These are phyloP conservation scores for Teratosphaeria nubilosa DNA, from an alignment of 2,329 filamentous ascomycete species.

Conservation along the genomic window DNA sequence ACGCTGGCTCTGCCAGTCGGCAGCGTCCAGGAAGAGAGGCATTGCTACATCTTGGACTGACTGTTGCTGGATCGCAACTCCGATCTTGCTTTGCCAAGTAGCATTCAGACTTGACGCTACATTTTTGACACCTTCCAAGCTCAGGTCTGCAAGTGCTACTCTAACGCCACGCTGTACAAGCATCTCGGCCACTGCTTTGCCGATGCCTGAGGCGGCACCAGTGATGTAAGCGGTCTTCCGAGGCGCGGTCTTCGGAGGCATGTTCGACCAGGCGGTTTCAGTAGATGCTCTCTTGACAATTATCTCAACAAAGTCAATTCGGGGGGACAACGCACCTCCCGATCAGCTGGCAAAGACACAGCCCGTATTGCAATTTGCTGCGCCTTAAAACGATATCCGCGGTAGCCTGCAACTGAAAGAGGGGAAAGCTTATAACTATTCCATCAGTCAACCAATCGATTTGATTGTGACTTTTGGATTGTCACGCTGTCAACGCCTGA, in stretches of 20 bases:
- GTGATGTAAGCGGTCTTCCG: slow-evolving; percentile 14
- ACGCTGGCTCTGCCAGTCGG: slow-evolving; percentile 29
- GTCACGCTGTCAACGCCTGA: too few relatives aligned
- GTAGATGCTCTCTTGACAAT: too few relatives aligned
- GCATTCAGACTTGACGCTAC: slow-evolving; percentile 16
- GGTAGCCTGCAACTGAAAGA: neutral
- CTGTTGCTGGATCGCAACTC: neutral
- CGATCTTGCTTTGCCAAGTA: neutral
- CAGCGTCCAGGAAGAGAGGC: slow-evolving; percentile 20
- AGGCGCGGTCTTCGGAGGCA: neutral
- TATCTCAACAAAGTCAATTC: too few relatives aligned
- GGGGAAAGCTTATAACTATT: neutral
- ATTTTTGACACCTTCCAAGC: slow-evolving; percentile 19
- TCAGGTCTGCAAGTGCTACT: slow-evolving; percentile 39
- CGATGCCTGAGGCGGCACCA: slow-evolving; percentile 26
- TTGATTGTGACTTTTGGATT: too few relatives aligned
- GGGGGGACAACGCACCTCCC: too few relatives aligned
- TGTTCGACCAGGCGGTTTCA: too few relatives aligned
- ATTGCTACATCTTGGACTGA: slow-evolving; percentile 4
- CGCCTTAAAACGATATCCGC: neutral
- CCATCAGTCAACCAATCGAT: too few relatives aligned
- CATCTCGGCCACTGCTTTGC: slow-evolving; percentile 22
- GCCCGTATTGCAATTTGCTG: neutral
- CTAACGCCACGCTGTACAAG: slow-evolving; percentile 32
- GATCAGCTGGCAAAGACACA: neutral